phyloP scores from a whole-genome alignment of 345 rosid genomes.

The Microthlaspi erraticum region DNA sequence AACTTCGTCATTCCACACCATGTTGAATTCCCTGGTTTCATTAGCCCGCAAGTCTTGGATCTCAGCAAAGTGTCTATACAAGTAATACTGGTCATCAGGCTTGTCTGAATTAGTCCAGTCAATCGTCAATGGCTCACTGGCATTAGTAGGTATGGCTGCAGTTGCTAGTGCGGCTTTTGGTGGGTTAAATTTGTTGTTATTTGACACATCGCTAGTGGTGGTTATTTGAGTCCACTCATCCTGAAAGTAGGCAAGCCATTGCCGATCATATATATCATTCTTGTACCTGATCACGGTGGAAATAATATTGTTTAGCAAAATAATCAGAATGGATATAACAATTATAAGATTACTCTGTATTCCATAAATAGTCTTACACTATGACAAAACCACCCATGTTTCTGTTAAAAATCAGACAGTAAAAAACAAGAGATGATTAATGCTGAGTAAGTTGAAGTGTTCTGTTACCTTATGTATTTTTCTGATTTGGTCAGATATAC shows the following conservation, averaged over 20 bases:
- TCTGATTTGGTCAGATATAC: not conserved
- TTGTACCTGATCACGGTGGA: conserved; percentile 41
- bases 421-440: not conserved
- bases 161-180: conserved; percentile 11
- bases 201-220: not conserved
- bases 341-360: too few species aligned
- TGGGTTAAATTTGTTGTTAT: not conserved
- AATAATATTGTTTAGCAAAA: not conserved
- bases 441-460: not conserved
- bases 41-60: conserved; percentile 21
- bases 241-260: not conserved
- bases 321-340: not conserved
- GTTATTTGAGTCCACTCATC: not conserved
- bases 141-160: conserved; percentile 37
- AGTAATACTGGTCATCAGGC: not conserved
- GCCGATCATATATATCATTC: conserved; percentile 48
- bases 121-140: conserved; percentile 1
- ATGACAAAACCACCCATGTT: too few species aligned
- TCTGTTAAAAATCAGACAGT: not conserved
- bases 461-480: not conserved
- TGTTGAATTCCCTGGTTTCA: conserved; percentile 37
- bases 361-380: too few species aligned
- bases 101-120: not conserved
- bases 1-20: not conserved
- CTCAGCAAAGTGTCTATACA: conserved; percentile 32